A percentile compares a stretch with the other conserved stretches of the same genome.
Conservation (phyloP, 495 filamentous ascomycete genomes). For the Penicillium lividum region DNA sequence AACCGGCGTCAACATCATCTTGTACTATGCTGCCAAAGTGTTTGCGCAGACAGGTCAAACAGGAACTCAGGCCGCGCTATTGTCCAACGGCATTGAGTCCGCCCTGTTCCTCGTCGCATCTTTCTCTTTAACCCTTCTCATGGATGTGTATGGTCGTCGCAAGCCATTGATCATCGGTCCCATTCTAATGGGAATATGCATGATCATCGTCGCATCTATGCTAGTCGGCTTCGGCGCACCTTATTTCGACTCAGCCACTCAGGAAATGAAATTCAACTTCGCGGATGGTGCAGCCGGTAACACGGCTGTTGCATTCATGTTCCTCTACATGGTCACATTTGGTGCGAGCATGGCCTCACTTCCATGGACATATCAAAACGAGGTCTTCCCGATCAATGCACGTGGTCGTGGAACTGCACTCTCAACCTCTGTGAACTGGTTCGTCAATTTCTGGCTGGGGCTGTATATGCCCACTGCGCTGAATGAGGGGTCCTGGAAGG, state of each 20-base stretch:
- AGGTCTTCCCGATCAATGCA: slow-evolving; percentile 1
- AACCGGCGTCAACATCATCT: slow-evolving; percentile 4
- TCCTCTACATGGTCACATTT: slow-evolving; percentile 5
- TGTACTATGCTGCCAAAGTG: slow-evolving; percentile 3
- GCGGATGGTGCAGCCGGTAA: not conserved
- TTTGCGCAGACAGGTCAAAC: slow-evolving; percentile 2
- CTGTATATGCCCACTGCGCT: slow-evolving; percentile 1
- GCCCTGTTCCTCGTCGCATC: slow-evolving; percentile 2
- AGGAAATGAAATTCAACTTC: slow-evolving; percentile 1
- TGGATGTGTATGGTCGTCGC: slow-evolving; percentile 2
- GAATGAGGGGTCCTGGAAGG: slow-evolving; percentile 2
- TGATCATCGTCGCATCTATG: slow-evolving; percentile 5
- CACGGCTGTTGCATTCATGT: slow-evolving; percentile 1
- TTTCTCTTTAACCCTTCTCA: slow-evolving; percentile 1
- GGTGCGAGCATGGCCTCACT: slow-evolving; percentile 5
- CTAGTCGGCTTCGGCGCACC: not conserved
- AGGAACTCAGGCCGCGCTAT: not conserved
- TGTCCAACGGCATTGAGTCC: slow-evolving; percentile 4
- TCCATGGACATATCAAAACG: slow-evolving; percentile 5
- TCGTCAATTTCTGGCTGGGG: slow-evolving; percentile 3
- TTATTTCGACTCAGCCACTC: not conserved
- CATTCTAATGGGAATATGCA: slow-evolving; percentile 2
- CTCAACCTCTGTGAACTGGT: slow-evolving; percentile 3
- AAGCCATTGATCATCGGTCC: slow-evolving; percentile 2
- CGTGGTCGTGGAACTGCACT: slow-evolving; percentile 1